phyloP scores from a whole-genome alignment of 192 early-diverging fungal genomes.

The Borealophlyctis nickersoniae region DNA sequence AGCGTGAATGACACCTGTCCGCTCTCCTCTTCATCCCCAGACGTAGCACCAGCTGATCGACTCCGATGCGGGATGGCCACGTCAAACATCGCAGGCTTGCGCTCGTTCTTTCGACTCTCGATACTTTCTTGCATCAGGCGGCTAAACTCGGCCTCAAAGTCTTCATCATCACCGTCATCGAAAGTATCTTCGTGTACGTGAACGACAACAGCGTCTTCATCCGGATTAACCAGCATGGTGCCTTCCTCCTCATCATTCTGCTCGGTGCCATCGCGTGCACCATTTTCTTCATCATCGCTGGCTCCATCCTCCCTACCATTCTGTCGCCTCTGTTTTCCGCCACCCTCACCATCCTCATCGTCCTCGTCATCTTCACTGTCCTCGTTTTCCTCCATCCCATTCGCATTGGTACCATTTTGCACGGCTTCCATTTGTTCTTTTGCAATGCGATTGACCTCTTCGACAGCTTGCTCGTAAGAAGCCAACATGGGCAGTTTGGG shows the following conservation, averaged over 20 bases:
- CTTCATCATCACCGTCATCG: constrained; percentile 73
- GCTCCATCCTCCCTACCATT: constrained; percentile 31
- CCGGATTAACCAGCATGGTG: constrained; percentile 32
- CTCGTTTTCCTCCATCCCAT: constrained; percentile 34
- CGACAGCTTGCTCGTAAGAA: constrained; percentile 80
- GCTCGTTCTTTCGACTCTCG: constrained; percentile 76
- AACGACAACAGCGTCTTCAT: constrained; percentile 70
- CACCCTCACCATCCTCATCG: constrained; percentile 41
- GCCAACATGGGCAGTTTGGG: constrained; percentile 58
- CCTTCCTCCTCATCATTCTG: constrained; percentile 44
- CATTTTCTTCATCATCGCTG: constrained; percentile 34
- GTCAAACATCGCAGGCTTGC: constrained; percentile 78
- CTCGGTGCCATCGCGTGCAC: constrained; percentile 33
- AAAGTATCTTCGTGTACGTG: constrained; percentile 55
- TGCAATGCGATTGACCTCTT: constrained; percentile 57
- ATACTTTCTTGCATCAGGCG: constrained; percentile 88
- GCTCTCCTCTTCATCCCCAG: constrained; percentile 10
- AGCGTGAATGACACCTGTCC: constrained; percentile 73
- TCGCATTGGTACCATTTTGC: constrained; percentile 35
- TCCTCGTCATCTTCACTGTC: constrained; percentile 44
- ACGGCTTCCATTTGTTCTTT: constrained; percentile 46
- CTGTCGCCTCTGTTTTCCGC: constrained; percentile 1
- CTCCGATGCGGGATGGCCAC: constrained; percentile 77
- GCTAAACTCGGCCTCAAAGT: constrained; percentile 87
- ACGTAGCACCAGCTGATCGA: neutral